phyloP scores from a whole-genome alignment of 108 stramenopile species.

The Pseudonitzschia delicatissima region DNA sequence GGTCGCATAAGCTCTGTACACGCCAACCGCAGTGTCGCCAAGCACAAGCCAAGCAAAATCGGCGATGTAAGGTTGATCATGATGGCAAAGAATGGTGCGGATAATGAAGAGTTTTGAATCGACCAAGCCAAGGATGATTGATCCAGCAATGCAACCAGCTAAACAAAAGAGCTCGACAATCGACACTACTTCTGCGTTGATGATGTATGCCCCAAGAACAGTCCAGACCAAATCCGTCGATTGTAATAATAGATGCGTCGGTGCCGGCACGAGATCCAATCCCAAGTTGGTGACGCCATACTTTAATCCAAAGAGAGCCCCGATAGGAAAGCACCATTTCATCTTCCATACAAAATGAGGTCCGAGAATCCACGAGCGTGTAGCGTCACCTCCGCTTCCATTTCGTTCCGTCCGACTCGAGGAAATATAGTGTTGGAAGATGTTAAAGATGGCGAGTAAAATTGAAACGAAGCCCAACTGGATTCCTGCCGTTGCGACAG shows the following conservation, averaged over 20 bases:
- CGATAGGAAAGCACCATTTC: conserved; percentile 25
- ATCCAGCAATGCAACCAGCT: conserved; percentile 21
- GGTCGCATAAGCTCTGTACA: conserved; percentile 23
- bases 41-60: conserved; percentile 34
- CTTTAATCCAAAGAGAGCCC: conserved; percentile 33
- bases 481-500: conserved; percentile 25
- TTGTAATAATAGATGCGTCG: conserved; percentile 35
- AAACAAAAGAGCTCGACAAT: conserved; percentile 16
- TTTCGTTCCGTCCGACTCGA: not conserved
- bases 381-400: not conserved
- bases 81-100: conserved; percentile 15
- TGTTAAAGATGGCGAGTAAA: conserved; percentile 7
- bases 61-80: conserved; percentile 29
- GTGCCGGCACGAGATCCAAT: conserved; percentile 31
- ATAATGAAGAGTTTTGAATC: not conserved
- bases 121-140: conserved; percentile 16
- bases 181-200: conserved; percentile 14
- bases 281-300: conserved; percentile 38
- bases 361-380: conserved; percentile 3
- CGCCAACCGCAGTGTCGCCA: conserved; percentile 31
- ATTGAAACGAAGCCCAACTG: conserved; percentile 17
- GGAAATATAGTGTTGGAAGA: conserved; percentile 2
- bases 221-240: conserved; percentile 40
- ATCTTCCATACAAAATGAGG: conserved; percentile 32
- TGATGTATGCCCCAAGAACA: conserved; percentile 21